Percentiles rank a stretch among this genome's conserved stretches.
These are phyloP conservation scores for Secale cereale DNA, from an alignment of 176 grass and related monocot species.

Conservation along the genomic window DNA sequence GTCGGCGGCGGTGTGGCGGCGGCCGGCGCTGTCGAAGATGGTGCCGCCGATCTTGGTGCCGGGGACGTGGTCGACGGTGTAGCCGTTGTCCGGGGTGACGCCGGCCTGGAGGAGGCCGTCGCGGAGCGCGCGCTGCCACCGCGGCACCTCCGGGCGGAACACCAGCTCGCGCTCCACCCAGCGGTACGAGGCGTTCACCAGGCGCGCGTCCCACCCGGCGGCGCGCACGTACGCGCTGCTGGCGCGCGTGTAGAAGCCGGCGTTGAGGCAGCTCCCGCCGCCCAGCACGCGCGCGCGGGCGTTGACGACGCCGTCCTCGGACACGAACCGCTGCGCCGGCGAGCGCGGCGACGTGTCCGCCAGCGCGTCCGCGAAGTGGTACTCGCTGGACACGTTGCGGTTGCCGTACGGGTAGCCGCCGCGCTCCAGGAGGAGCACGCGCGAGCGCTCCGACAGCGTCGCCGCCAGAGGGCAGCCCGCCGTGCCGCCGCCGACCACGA, in stretches of 20 bases:
- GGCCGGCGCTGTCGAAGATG: conserved; percentile 53
- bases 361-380: conserved; percentile 64
- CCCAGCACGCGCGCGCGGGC: conserved; percentile 77
- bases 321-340: conserved; percentile 72
- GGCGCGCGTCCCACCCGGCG: conserved; percentile 41
- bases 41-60: conserved; percentile 73
- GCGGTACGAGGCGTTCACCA: conserved; percentile 67
- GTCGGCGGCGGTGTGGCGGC: conserved; percentile 66
- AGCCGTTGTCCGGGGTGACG: conserved; percentile 50
- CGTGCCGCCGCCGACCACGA: conserved; percentile 81
- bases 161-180: conserved; percentile 72
- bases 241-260: conserved; percentile 82
- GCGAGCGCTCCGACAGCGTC: conserved; percentile 53
- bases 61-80: conserved; percentile 33
- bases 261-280: conserved; percentile 87
- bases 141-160: conserved; percentile 49
- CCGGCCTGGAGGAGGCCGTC: conserved; percentile 58
- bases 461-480: conserved; percentile 73
- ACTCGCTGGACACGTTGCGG: conserved; percentile 58
- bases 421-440: conserved; percentile 74
- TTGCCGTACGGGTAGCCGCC: conserved; percentile 69
- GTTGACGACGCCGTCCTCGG: conserved; percentile 75
- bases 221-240: conserved; percentile 44
- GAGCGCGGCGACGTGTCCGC: conserved; percentile 50
- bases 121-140: conserved; percentile 56